Conservation (phyloP, 352 stramenopile species). For the Globisporangium takayamanum region DNA sequence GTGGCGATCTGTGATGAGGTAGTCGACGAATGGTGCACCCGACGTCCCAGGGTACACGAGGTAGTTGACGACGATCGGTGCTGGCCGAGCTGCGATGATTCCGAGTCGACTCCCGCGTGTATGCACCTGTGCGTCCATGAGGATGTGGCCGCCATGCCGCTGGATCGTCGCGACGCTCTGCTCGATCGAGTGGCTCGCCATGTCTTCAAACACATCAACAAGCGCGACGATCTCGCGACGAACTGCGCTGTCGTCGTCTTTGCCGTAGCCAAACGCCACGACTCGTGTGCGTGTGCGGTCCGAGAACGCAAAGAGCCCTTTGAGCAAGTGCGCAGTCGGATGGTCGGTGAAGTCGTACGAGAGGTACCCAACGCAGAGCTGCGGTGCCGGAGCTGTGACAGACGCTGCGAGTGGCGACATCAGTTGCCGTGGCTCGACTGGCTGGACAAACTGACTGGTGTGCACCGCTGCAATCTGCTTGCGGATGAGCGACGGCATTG, state of each 20-base stretch:
- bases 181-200: constrained; percentile 30
- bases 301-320: constrained; percentile 57
- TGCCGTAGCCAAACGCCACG: constrained; percentile 53
- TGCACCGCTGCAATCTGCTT: constrained; percentile 34
- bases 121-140: constrained; percentile 81
- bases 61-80: constrained; percentile 75
- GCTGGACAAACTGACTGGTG: constrained; percentile 18
- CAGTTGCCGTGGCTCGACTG: background rate
- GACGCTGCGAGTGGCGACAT: constrained; percentile 4
- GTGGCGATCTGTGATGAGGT: constrained; percentile 55
- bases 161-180: constrained; percentile 32
- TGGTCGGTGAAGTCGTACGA: constrained; percentile 82
- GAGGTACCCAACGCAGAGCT: constrained; percentile 65
- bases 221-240: constrained; percentile 24
- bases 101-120: constrained; percentile 44
- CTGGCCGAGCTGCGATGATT: constrained; percentile 44
- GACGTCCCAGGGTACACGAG: constrained; percentile 78
- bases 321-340: constrained; percentile 69
- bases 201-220: constrained; percentile 52
- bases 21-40: constrained; percentile 71
- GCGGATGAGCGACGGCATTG: constrained; percentile 22
- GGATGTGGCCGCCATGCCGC: constrained; percentile 37
- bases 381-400: background rate
- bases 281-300: constrained; percentile 21
- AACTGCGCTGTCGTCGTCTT: constrained; percentile 47